A percentile compares a stretch with the other conserved stretches of the same genome.
These are phyloP conservation scores for Cyberlindnera lachancei DNA, from an alignment of 805 yeast species.

Conservation along the genomic window DNA sequence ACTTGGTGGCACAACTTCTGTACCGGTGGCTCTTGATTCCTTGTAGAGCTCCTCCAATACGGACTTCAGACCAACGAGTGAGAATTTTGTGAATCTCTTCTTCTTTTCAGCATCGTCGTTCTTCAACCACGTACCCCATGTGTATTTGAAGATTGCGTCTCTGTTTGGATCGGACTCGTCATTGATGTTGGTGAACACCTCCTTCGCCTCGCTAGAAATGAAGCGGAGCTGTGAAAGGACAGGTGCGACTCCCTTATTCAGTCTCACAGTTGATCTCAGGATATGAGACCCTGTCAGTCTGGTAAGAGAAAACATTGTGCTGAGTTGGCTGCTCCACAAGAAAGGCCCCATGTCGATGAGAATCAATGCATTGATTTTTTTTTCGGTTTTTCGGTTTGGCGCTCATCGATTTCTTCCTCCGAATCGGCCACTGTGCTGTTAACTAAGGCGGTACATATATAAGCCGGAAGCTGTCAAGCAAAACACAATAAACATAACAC, in stretches of 20 bases:
- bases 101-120: constrained; percentile 70
- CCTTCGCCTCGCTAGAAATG: constrained; percentile 24
- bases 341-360: background rate
- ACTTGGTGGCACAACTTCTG: constrained; percentile 28
- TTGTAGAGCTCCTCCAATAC: constrained; percentile 39
- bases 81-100: constrained; percentile 72
- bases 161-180: constrained; percentile 63
- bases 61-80: constrained; percentile 65
- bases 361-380: too few species aligned
- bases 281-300: constrained; percentile 10
- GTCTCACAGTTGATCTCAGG: constrained; percentile 5
- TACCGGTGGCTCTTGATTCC: constrained; percentile 28
- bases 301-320: constrained; percentile 15
- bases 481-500: too few species aligned
- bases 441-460: too few species aligned
- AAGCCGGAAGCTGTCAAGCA: too few species aligned
- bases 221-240: constrained; percentile 15
- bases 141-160: constrained; percentile 70
- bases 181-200: constrained; percentile 42
- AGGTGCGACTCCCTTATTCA: constrained; percentile 1
- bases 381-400: too few species aligned
- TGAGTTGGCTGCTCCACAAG: too few species aligned
- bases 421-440: too few species aligned
- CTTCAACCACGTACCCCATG: constrained; percentile 94
- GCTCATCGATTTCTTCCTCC: too few species aligned